Base-by-base conservation (phyloP, 495 filamentous ascomycete genomes). In the Annulohypoxylon bovei region DNA sequence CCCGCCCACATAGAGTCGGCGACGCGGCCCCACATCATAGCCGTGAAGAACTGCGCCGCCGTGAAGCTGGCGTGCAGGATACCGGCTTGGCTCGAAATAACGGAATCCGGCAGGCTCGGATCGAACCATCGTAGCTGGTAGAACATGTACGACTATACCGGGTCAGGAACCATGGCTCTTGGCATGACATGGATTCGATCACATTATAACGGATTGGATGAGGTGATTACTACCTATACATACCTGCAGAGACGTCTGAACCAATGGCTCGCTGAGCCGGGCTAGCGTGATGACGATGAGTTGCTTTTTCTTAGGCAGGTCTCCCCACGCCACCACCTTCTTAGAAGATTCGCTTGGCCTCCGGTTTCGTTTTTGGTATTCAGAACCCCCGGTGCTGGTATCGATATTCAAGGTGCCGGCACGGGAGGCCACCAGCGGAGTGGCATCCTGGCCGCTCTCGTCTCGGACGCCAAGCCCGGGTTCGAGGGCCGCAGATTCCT, bases 1-100 rank as follows among this genome's bases (percentile, higher is more conserved):
- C 93, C 93, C 42, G 88, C 86, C 76, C 83, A 83, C 54, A 87
- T 85, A 3, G 88, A 88, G 78, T 95, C 92, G 2, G 92, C 90
- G 27, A 91, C 79, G 0, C 90, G 85, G 4, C 93, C 93, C 93
- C 93, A 95, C 22, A 92, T 75, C 77, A 96, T 92, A n/a, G 91
- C 92, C 0, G 93, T 95, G 25, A 92, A 82, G 77, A 93, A 93
- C 80, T 97, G 93, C 6, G 92, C 91, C 5, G 89, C 91, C 0
- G 92, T 92, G 75, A 95, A 97, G 65, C 88, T 88, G 33, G 90
- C 91, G 67, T 92, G 89, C 42, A 97, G 82, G 30, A 95, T 84
- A 52, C 93, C 93, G 3, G 91, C 92, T 69, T 95, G 93, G 22
- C 85, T 87, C 6, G 93, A 88, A 64, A 95, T 92, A 37, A 86